Evolutionary conservation across 2,329 filamentous ascomycete species (phyloP), one percentile per base, ranked within the genome.

Genomic region (Epichloe hybrida): DNA sequence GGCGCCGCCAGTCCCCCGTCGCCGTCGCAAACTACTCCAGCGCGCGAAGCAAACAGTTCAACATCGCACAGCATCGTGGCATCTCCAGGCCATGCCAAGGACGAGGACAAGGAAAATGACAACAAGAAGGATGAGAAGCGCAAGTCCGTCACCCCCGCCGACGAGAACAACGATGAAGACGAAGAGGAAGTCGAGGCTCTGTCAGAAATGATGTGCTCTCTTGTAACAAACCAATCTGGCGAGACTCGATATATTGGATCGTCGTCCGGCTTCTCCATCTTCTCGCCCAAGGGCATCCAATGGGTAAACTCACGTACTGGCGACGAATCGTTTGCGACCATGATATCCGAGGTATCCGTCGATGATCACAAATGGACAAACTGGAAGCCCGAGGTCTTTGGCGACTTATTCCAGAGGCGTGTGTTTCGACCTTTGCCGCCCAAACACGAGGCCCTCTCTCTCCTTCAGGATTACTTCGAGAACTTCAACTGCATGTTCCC

Each of bases 401-500:
- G 85, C 47, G 91, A 97, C 64, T 79, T 98, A 20, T 97, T 97
- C 69, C 81, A 83, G 49, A 82, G 90, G 38, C 83, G 84, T 15
- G 77, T 95, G 31, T 96, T 91, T 73, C 84, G 85, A 54, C 84
- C 82, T 15, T 68, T 97, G 35, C 93, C 93, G 3, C 75, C 86
- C 0, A 94, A 94, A 66, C 75, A 82, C n/a, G 90, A 96, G 68
- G 88, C 89, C 0, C 67, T 94, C 54, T 94, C 54, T 94, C 72
- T 97, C 38, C 79, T 96, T 54, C 88, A 86, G 66, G 93, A 98
- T 66, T 98, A 85, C 62, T 98, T 98, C 58, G 88, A 95, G 62
- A 96, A 96, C 69, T 97, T 98, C 76, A 98, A 98, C 72, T 93
- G 88, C 79, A 91, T 97, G 79, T 95, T 97, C 63, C 93, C 93